Evolutionary conservation across 257 asterid species (phyloP).

Genomic region (Solanum clarkiae): DNA sequence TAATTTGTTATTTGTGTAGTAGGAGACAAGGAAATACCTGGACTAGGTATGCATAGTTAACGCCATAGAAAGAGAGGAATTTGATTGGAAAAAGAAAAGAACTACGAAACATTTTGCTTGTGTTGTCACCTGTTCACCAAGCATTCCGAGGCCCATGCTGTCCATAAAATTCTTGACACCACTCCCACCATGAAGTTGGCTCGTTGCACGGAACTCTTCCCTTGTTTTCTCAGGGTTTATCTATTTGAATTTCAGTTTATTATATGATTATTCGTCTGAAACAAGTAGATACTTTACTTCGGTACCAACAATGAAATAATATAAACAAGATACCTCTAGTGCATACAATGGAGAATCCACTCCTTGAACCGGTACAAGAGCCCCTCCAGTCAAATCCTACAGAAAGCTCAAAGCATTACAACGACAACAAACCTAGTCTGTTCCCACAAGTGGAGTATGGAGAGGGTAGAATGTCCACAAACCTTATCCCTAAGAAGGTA

Average conservation of each 20-base stretch:
- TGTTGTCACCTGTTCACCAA: slow-evolving; percentile 43
- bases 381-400: slow-evolving; percentile 68
- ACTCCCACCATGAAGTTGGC: slow-evolving; percentile 19
- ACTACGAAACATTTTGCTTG: neutral
- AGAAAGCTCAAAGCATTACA: neutral
- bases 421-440: neutral
- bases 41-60: neutral
- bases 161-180: slow-evolving; percentile 45
- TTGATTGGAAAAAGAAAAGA: neutral
- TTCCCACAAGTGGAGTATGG: neutral
- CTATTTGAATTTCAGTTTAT: slow-evolving; percentile 11
- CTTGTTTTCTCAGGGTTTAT: slow-evolving; percentile 49
- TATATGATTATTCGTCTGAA: neutral
- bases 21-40: neutral
- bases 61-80: neutral
- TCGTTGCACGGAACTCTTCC: slow-evolving; percentile 36
- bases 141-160: slow-evolving; percentile 59
- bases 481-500: neutral
- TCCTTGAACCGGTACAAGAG: slow-evolving; percentile 59
- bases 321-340: slow-evolving; percentile 35
- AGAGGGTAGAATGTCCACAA: neutral
- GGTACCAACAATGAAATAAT: neutral
- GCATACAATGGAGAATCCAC: slow-evolving; percentile 60
- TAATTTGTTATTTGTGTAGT: neutral
- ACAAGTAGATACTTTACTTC: neutral